Evolutionary conservation across 257 asterid genomes (phyloP).

Genomic region (Gentiana straminea): DNA sequence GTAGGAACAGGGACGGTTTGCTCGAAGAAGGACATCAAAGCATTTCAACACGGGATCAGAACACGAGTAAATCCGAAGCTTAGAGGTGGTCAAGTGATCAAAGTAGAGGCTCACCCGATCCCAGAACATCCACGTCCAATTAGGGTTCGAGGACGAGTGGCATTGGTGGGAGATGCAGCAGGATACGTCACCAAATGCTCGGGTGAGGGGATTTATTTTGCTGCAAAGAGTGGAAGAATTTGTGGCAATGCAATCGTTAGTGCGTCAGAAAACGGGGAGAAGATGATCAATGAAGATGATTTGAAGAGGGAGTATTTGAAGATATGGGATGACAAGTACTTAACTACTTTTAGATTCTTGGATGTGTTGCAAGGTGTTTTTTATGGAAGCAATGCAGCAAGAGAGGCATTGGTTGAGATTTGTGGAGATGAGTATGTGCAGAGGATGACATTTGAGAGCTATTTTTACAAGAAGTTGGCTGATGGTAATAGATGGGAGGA

Average conservation of each 20-base stretch:
- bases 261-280: constrained; percentile 57
- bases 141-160: constrained; percentile 56
- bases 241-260: constrained; percentile 68
- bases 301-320: constrained; percentile 64
- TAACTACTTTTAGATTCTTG: constrained; percentile 52
- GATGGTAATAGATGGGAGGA: constrained; percentile 48
- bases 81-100: constrained; percentile 42
- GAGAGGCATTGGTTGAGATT: constrained; percentile 86
- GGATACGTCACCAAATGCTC: constrained; percentile 85
- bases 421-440: constrained; percentile 78
- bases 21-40: constrained; percentile 38
- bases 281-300: constrained; percentile 46
- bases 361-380: constrained; percentile 60
- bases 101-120: constrained; percentile 81
- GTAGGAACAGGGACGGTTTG: constrained; percentile 66
- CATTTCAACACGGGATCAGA: constrained; percentile 37
- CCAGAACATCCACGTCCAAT: constrained; percentile 73
- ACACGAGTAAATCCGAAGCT: constrained; percentile 34
- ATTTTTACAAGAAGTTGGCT: constrained; percentile 60
- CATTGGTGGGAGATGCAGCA: constrained; percentile 77
- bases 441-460: constrained; percentile 80
- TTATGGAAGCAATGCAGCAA: constrained; percentile 61
- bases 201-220: constrained; percentile 80
- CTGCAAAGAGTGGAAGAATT: constrained; percentile 71
- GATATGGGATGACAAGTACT: constrained; percentile 71